These are phyloP conservation scores for Myrmaecium sp. DNA, from an alignment of 2,329 filamentous ascomycete genomes.

Conservation along the genomic window DNA sequence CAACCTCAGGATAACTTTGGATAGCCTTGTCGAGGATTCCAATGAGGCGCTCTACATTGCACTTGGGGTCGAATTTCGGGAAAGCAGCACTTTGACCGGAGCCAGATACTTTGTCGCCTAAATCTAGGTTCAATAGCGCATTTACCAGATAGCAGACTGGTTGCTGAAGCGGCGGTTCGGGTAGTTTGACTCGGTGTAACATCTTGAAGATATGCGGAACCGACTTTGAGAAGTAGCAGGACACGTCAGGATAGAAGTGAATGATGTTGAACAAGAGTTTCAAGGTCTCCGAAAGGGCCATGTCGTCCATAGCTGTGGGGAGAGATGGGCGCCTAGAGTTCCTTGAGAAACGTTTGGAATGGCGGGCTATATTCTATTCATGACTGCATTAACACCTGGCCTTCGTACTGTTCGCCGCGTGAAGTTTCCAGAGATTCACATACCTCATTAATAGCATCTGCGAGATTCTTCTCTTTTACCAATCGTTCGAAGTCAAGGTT, in stretches of 20 bases:
- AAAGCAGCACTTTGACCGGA: slow-evolving; percentile 38
- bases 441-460: slow-evolving; percentile 44
- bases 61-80: slow-evolving; percentile 42
- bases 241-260: slow-evolving; percentile 50
- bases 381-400: too few species aligned
- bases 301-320: slow-evolving; percentile 47
- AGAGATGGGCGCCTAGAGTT: slow-evolving; percentile 9
- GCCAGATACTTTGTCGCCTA: slow-evolving; percentile 31
- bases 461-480: slow-evolving; percentile 48
- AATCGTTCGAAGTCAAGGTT: slow-evolving; percentile 48
- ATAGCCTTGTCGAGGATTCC: slow-evolving; percentile 53
- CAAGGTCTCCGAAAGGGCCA: slow-evolving; percentile 68
- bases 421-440: too few species aligned
- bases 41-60: slow-evolving; percentile 47
- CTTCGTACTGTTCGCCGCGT: too few species aligned
- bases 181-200: slow-evolving; percentile 42
- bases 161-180: slow-evolving; percentile 51
- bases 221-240: slow-evolving; percentile 45
- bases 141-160: slow-evolving; percentile 62
- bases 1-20: slow-evolving; percentile 42
- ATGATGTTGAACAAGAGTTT: slow-evolving; percentile 84
- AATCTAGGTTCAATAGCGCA: slow-evolving; percentile 60
- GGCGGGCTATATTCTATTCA: slow-evolving; percentile 44
- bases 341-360: slow-evolving; percentile 34
- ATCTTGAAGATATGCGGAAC: slow-evolving; percentile 56